Evolutionary conservation across 106 monocot genomes (phyloP).

Genomic region (Dendrobium nobile): DNA sequence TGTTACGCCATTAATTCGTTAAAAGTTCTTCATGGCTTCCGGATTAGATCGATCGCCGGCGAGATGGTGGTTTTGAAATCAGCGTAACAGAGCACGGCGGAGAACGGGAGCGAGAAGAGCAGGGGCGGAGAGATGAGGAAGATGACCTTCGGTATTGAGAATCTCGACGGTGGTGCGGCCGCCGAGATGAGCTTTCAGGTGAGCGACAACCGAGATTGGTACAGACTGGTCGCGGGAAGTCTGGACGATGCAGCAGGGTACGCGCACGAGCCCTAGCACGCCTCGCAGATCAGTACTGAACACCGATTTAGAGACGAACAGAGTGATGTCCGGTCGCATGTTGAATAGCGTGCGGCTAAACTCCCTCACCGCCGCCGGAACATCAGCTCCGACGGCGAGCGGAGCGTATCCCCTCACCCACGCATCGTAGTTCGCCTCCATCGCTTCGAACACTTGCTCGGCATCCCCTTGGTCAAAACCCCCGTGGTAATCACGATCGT

Average conservation of each 20-base stretch:
- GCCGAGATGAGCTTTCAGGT: slow-evolving; percentile 71
- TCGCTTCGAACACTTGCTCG: slow-evolving; percentile 68
- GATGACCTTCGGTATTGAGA: slow-evolving; percentile 80
- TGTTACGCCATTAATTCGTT: not conserved
- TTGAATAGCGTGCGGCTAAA: slow-evolving; percentile 98
- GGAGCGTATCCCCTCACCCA: slow-evolving; percentile 94
- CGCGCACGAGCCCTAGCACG: slow-evolving; percentile 51
- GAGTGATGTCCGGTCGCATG: slow-evolving; percentile 95
- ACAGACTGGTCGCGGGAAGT: slow-evolving; percentile 78
- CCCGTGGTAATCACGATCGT: slow-evolving; percentile 82
- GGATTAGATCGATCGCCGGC: slow-evolving; percentile 3
- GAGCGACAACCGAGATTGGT: slow-evolving; percentile 56
- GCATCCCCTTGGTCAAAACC: slow-evolving; percentile 75
- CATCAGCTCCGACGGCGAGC: slow-evolving; percentile 88
- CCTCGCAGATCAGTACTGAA: slow-evolving; percentile 80
- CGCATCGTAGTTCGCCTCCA: slow-evolving; percentile 92
- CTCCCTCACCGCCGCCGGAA: slow-evolving; percentile 85
- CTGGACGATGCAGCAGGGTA: slow-evolving; percentile 85
- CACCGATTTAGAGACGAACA: slow-evolving; percentile 74
- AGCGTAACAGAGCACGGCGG: slow-evolving; percentile 52
- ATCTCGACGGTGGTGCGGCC: slow-evolving; percentile 71
- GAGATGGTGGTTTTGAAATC: slow-evolving; percentile 3
- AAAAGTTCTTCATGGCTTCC: not conserved
- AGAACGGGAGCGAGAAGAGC: slow-evolving; percentile 55
- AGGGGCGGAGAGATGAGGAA: slow-evolving; percentile 95